Conservation (phyloP, 495 filamentous ascomycete genomes). For the Penicillium robsamsonii region DNA sequence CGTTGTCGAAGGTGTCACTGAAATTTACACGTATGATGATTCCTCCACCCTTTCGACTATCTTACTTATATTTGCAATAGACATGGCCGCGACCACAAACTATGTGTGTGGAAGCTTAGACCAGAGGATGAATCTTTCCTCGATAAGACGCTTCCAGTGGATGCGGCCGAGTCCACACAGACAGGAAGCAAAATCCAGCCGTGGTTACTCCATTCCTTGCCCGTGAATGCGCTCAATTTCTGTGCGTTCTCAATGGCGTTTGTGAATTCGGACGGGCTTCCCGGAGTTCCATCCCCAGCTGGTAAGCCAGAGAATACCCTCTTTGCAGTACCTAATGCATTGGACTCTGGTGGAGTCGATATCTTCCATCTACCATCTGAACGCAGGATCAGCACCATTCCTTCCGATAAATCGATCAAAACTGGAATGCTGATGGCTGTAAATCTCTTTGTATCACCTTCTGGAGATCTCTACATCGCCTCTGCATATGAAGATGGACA, state of each 20-base stretch:
- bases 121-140: conserved; percentile 55
- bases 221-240: conserved; percentile 94
- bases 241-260: conserved; percentile 72
- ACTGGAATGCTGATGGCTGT: conserved; percentile 93
- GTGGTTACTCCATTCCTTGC: conserved; percentile 79
- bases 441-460: conserved; percentile 47
- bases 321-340: conserved; percentile 72
- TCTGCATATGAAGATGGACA: conserved; percentile 90
- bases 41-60: neutral
- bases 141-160: conserved; percentile 71
- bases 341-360: conserved; percentile 77
- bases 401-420: conserved; percentile 53
- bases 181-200: conserved; percentile 52
- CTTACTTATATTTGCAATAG: conserved; percentile 40
- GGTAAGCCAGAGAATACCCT: conserved; percentile 40
- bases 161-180: conserved; percentile 28
- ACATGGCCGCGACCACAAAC: conserved; percentile 85
- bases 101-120: conserved; percentile 78
- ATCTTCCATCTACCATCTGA: conserved; percentile 82
- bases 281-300: neutral
- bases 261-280: conserved; percentile 12
- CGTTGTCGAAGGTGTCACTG: conserved; percentile 51
- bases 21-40: conserved; percentile 62
- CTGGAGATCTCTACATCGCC: conserved; percentile 48
- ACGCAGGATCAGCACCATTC: conserved; percentile 63